A percentile compares a stretch with the other conserved stretches of the same genome.
These are phyloP conservation scores for Calonectria hongkongensis DNA, from an alignment of 2,329 filamentous ascomycete species.

Conservation along the genomic window DNA sequence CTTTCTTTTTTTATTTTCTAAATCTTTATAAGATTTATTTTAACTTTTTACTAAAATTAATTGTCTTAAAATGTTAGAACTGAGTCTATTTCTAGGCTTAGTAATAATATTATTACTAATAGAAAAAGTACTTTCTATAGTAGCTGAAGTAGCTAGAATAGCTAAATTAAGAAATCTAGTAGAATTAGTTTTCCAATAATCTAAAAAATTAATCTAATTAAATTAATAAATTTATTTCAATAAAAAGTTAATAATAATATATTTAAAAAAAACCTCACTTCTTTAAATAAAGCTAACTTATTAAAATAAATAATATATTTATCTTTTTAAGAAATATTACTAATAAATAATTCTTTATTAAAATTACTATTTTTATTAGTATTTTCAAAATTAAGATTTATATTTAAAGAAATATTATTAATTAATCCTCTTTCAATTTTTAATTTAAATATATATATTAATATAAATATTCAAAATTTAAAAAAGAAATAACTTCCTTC, in stretches of 20 bases:
- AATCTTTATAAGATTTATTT: neutral
- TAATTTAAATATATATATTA: too few relatives aligned
- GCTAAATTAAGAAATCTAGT: too few relatives aligned
- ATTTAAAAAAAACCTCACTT: neutral
- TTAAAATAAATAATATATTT: neutral
- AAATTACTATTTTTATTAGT: too few relatives aligned
- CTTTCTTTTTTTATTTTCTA: neutral
- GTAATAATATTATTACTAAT: too few relatives aligned
- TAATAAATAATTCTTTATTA: neutral
- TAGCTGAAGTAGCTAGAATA: too few relatives aligned
- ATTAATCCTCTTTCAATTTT: too few relatives aligned
- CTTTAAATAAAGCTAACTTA: too few relatives aligned
- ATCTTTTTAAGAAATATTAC: neutral
- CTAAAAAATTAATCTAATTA: neutral
- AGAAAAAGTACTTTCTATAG: neutral
- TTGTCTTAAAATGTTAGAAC: slow-evolving; percentile 1
- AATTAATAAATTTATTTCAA: neutral
- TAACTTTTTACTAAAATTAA: slow-evolving; percentile 8
- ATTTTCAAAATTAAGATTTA: too few relatives aligned
- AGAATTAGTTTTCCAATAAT: neutral
- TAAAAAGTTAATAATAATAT: slow-evolving; percentile 23
- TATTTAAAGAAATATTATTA: too few relatives aligned
- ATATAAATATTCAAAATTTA: too few relatives aligned
- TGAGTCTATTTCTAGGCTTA: neutral
- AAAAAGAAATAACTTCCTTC: too few relatives aligned